Conservation (phyloP, 2,329 filamentous ascomycete species). For the Fusarium sp. region DNA sequence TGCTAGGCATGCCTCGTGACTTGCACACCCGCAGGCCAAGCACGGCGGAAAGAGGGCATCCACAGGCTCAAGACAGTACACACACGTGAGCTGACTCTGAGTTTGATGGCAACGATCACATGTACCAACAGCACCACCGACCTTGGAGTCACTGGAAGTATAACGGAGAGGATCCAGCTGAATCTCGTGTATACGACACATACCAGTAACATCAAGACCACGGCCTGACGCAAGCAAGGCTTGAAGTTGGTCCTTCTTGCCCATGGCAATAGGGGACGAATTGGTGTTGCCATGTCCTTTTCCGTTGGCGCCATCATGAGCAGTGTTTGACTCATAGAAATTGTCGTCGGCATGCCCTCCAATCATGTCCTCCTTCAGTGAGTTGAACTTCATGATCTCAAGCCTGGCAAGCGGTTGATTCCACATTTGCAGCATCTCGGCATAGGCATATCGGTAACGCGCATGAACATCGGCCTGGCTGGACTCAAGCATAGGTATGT, state of each 20-base stretch:
- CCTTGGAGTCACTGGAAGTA: slow-evolving; percentile 55
- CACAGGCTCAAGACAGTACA: slow-evolving; percentile 73
- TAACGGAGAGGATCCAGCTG: slow-evolving; percentile 71
- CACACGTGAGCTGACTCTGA: slow-evolving; percentile 71
- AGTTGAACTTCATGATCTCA: slow-evolving; percentile 78
- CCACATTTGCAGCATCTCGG: slow-evolving; percentile 78
- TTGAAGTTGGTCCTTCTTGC: slow-evolving; percentile 67
- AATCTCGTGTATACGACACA: slow-evolving; percentile 73
- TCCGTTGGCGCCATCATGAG: slow-evolving; percentile 56
- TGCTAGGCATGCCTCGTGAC: slow-evolving; percentile 69
- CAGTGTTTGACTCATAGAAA: slow-evolving; percentile 55
- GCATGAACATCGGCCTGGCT: slow-evolving; percentile 64
- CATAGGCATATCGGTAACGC: slow-evolving; percentile 74
- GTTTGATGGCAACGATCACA: slow-evolving; percentile 66
- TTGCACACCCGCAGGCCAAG: slow-evolving; percentile 72
- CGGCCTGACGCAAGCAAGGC: slow-evolving; percentile 65
- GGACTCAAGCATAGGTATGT: slow-evolving; percentile 68
- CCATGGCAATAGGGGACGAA: slow-evolving; percentile 67
- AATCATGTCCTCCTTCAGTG: slow-evolving; percentile 64
- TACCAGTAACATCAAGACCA: slow-evolving; percentile 72
- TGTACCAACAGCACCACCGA: slow-evolving; percentile 63
- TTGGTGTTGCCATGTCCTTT: slow-evolving; percentile 54
- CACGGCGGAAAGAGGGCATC: slow-evolving; percentile 72
- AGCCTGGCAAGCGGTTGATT: slow-evolving; percentile 71
- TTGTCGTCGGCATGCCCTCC: slow-evolving; percentile 49